Percentiles rank a stretch among this genome's conserved stretches.
These are phyloP conservation scores for Solidago caesia DNA, from an alignment of 129 eudicot species.

Conservation along the genomic window DNA sequence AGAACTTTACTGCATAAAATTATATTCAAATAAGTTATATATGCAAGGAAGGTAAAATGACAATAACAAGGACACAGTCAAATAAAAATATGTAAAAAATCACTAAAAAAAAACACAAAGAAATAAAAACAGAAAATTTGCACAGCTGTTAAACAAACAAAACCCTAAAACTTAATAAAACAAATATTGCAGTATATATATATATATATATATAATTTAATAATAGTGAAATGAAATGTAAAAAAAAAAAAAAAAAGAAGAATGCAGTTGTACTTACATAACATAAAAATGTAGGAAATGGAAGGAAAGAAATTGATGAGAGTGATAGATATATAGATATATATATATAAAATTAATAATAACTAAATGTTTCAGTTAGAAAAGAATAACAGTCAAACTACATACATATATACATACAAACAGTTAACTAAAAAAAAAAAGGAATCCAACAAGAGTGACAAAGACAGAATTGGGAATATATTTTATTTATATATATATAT, in stretches of 20 bases:
- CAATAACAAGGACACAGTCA: neutral
- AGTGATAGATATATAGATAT: neutral
- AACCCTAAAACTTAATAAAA: neutral
- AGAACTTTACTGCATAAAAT: neutral
- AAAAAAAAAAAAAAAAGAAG: neutral
- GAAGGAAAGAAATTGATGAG: neutral
- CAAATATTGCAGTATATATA: neutral
- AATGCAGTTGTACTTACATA: neutral
- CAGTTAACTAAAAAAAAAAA: no score
- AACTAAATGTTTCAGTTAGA: no score
- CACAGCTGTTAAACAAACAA: neutral
- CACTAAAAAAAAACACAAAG: neutral
- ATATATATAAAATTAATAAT: neutral
- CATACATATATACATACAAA: no score
- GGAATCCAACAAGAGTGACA: neutral
- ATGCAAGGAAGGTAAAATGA: neutral
- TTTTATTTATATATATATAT: no score
- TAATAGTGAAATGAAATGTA: no score
- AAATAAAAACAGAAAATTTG: neutral
- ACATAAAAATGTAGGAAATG: neutral
- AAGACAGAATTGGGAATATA: constrained; percentile 1
- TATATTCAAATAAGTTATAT: no score
- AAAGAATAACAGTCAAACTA: neutral
- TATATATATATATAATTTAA: neutral
- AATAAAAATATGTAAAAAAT: neutral